These are phyloP conservation scores for Colletotrichum destructivum DNA, from an alignment of 2,329 filamentous ascomycete species.

Conservation along the genomic window DNA sequence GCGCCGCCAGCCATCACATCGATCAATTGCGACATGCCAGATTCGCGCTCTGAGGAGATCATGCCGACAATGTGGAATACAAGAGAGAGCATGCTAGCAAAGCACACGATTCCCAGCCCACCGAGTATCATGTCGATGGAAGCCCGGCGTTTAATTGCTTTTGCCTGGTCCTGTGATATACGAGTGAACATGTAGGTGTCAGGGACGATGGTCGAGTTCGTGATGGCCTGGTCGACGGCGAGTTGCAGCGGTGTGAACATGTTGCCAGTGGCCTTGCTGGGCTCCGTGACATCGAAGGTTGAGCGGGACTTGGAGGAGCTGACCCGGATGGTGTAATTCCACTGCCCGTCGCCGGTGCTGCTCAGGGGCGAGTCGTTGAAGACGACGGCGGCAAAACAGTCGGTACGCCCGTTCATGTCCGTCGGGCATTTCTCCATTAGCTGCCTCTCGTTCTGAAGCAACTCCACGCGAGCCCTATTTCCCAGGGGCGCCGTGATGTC, in stretches of 20 bases:
- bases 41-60: conserved; percentile 78
- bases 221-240: conserved; percentile 24
- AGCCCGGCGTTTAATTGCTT: neutral
- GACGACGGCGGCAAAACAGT: too few species aligned
- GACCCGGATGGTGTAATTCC: too few species aligned
- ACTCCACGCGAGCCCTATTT: too few species aligned
- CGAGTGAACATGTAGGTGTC: conserved; percentile 24
- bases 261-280: conserved; percentile 7
- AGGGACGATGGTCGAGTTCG: conserved; percentile 13
- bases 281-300: conserved; percentile 5
- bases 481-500: too few species aligned
- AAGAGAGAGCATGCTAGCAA: conserved; percentile 76
- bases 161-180: conserved; percentile 3
- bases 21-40: conserved; percentile 79
- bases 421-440: too few species aligned
- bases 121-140: neutral
- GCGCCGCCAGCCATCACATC: conserved; percentile 76
- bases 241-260: conserved; percentile 9
- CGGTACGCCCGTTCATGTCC: too few species aligned
- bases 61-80: conserved; percentile 80
- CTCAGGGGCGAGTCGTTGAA: too few species aligned
- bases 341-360: too few species aligned
- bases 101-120: conserved; percentile 65
- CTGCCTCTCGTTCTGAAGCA: too few species aligned
- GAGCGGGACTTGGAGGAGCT: too few species aligned